Percentiles rank a stretch among this genome's conserved stretches.
phyloP scores from a whole-genome alignment of 805 yeast genomes.

The Teunomyces barrocoloradensis region DNA sequence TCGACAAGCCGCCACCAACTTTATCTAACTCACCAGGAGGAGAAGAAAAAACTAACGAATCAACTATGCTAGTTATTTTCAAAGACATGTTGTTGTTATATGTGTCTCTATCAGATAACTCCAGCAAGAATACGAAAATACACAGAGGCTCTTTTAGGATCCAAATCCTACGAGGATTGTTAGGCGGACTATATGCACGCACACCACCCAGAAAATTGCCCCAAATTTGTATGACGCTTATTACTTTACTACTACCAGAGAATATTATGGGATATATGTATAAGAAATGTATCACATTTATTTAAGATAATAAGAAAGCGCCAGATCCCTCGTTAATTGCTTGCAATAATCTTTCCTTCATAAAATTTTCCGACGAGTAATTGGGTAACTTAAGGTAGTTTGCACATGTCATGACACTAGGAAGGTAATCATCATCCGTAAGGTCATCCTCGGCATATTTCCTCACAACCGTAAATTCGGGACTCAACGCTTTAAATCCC shows the following conservation, averaged over 20 bases:
- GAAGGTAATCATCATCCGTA: conserved; percentile 74
- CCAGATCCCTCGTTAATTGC: conserved; percentile 90
- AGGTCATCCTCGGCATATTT: conserved; percentile 73
- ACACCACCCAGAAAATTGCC: background rate
- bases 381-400: conserved; percentile 88
- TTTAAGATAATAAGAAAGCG: conserved; percentile 72
- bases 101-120: background rate
- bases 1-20: conserved; percentile 22
- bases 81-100: conserved; percentile 15
- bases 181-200: background rate
- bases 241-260: background rate
- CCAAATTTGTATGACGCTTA: background rate
- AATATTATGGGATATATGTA: background rate
- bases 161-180: background rate
- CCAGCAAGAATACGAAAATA: background rate
- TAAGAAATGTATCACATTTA: background rate
- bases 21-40: conserved; percentile 40
- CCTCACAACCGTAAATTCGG: conserved; percentile 83
- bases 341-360: conserved; percentile 56
- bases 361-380: conserved; percentile 60
- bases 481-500: conserved; percentile 80
- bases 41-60: conserved; percentile 30
- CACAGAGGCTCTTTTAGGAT: background rate
- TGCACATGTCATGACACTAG: conserved; percentile 98
- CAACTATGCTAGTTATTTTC: conserved; percentile 25